Percentiles rank a stretch among this genome's conserved stretches.
Conservation (phyloP, 495 filamentous ascomycete genomes). For the Penicillium samsonianum region DNA sequence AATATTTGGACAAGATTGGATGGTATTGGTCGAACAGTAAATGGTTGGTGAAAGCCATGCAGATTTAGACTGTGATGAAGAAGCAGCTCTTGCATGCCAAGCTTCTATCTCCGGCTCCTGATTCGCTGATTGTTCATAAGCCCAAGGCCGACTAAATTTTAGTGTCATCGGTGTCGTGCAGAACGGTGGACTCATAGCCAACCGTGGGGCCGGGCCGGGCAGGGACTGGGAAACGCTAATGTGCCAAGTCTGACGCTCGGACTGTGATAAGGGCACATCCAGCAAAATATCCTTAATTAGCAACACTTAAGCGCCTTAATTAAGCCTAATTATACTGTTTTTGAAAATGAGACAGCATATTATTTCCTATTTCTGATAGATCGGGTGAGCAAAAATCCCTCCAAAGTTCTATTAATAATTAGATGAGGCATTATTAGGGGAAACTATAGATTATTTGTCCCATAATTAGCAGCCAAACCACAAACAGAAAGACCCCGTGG, state of each 20-base stretch:
- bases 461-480: constrained; percentile 4
- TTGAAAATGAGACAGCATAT: background rate
- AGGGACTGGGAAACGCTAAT: background rate
- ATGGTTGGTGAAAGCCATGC: background rate
- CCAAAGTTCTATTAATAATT: constrained; percentile 8
- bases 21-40: background rate
- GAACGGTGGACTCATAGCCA: constrained; percentile 27
- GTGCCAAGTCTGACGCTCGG: background rate
- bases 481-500: background rate
- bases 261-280: constrained; percentile 6
- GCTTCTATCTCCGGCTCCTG: constrained; percentile 16
- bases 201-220: constrained; percentile 10
- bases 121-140: constrained; percentile 8
- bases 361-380: background rate
- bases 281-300: constrained; percentile 8
- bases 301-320: constrained; percentile 5
- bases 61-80: constrained; percentile 4
- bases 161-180: constrained; percentile 15
- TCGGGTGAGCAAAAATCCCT: background rate
- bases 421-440: constrained; percentile 6
- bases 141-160: background rate
- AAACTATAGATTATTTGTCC: background rate
- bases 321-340: background rate
- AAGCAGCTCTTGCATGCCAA: constrained; percentile 25
- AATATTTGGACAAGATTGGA: background rate